Evolutionary conservation across 257 asterid genomes (phyloP), one percentile per base, ranked within the genome.

Genomic region (Datura wrightii): DNA sequence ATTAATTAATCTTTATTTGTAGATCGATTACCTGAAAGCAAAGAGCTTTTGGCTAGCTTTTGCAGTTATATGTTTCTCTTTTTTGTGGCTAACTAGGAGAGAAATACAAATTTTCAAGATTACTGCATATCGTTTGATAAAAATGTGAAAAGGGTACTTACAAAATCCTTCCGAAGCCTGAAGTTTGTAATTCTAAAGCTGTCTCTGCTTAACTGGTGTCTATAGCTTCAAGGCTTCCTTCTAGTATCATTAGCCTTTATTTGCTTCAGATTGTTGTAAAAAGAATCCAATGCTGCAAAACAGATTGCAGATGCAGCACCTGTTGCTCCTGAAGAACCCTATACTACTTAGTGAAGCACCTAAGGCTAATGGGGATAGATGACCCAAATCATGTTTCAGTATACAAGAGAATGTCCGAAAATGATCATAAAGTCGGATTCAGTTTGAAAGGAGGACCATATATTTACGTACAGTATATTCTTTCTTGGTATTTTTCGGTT

Each of bases 71-170:
- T 19, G 58, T 19, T 72, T 39, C 58, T 44, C 58, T 2, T 19
- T 74, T 42, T 48, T 72, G 59, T 72, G 39, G 18, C 58, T 72
- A 72, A 72, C 13, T 72, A 19, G 80, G 6, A 71, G 56, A 72
- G 19, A 37, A 46, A 10, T 46, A 19, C 16, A 6, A 46, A 42
- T 9, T 71, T 44, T 71, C 56, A 44, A 44, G 60, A 34, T 71
- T 19, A 46, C 6, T 72, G 58, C 31, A 10, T 71, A 44, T 71
- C 44, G 56, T 44, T 46, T 46, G 60, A 74, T 74, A 6, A 39
- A 74, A 72, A 44, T 10, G 80, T 10, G 39, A n/a, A 74, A 19
- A 46, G 41, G 10, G 42, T 19, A 19, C 11, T 19, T 52, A 14
- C 16, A 13, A 31, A 31, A 44, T 11, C 2, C 7, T 13, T 72